Percentiles rank a stretch among this genome's conserved stretches.
phyloP scores from a whole-genome alignment of 176 grass and related monocot genomes.

The Hsuehochloa calcarea region DNA sequence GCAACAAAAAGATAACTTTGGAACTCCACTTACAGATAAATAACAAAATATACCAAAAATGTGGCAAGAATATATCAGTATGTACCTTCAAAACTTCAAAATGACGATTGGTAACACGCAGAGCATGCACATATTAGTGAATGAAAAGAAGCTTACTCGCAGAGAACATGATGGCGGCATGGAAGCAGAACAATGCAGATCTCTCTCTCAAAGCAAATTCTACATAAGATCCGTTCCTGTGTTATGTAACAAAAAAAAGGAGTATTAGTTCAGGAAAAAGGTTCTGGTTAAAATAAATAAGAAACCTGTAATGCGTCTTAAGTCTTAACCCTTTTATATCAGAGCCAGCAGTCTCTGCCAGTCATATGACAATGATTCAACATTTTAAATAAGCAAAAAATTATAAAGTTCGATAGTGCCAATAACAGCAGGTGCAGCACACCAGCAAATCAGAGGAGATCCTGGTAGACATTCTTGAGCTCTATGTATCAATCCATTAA shows the following conservation, averaged over 20 bases:
- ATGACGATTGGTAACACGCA: neutral
- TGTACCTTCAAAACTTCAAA: neutral
- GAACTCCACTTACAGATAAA: neutral
- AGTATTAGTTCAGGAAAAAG: neutral
- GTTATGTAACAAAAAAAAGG: neutral
- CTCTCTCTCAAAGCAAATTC: conserved; percentile 65
- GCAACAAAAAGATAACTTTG: neutral
- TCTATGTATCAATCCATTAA: neutral
- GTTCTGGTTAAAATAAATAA: neutral
- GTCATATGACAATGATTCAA: neutral
- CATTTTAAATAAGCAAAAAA: neutral
- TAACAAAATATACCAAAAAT: neutral
- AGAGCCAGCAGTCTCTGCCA: neutral
- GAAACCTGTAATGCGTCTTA: neutral
- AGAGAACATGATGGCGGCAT: conserved; percentile 65
- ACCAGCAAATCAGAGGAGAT: neutral
- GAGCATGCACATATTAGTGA: neutral
- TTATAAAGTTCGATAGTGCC: neutral
- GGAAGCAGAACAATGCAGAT: conserved; percentile 63
- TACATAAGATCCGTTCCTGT: conserved; percentile 67
- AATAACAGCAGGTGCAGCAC: neutral
- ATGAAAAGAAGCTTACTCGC: conserved; percentile 49
- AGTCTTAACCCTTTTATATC: neutral
- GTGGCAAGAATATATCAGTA: neutral
- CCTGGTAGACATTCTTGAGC: neutral